Evolutionary conservation across 2,329 filamentous ascomycete species (phyloP), one percentile per base, ranked within the genome.

Genomic region (Diplocarpon mali): DNA sequence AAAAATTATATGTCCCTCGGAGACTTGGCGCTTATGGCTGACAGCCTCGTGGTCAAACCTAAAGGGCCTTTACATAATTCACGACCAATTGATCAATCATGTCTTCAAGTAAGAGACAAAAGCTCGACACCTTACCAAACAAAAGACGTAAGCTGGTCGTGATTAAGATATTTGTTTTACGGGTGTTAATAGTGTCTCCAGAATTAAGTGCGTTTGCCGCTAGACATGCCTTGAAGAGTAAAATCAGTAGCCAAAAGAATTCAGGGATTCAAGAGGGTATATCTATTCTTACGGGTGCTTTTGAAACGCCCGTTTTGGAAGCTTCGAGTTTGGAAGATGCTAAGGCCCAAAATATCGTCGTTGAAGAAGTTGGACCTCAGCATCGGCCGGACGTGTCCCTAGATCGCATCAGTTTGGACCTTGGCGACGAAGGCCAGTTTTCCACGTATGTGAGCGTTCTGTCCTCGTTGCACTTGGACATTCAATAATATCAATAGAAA

Each of bases 51-150:
- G 20, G 20, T 24, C 20, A 7, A 7, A 4, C 4, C 20, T 24
- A 24, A 3, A 24, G 20, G 3, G 20, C 20, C 20, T 7, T 24
- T 24, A 4, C 20, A 24, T 24, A 7, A 3, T 7, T 15, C 20
- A 24, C 13, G 11, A 32, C 5, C 15, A 24, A 24, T 3, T 24
- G 20, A 24, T 9, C 40, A 29, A 29, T 17, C 27, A 57, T 57
- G 56, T 54, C 62, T 30, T 56, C 62, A 10, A 63, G 57, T 45
- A 69, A 69, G 49, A 62, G 60, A 52, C 64, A 69, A 39, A 73
- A 69, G 56, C 48, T 73, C 8, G 60, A 67, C 48, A 51, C 55
- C 9, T 50, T 57, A 41, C 56, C 60, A 43, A 56, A 58, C 16
- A 50, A 57, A 31, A 58, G 60, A 47, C 57, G 68, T 69, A 53